Evolutionary conservation across 129 eudicot species (phyloP).

Genomic region (Flaveria trinervia): DNA sequence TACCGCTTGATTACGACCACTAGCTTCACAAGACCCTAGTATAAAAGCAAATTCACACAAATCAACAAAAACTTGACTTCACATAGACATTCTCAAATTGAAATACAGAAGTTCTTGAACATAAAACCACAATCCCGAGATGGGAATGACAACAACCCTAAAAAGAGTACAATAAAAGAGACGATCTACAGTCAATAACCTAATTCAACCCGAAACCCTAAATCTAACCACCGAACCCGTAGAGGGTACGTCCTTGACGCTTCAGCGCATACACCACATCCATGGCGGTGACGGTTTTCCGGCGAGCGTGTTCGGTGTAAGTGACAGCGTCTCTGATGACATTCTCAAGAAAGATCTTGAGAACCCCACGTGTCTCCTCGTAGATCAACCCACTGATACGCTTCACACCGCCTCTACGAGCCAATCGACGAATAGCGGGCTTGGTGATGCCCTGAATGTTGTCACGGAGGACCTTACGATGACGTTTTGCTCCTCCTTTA

Average conservation of each 20-base stretch:
- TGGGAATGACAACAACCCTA: not conserved
- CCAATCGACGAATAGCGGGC: conserved; percentile 55
- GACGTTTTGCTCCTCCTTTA: conserved; percentile 65
- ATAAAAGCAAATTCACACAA: not conserved
- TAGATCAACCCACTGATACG: conserved; percentile 58
- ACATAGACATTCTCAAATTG: not conserved
- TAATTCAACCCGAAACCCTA: not conserved
- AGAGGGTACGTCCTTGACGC: conserved; percentile 60
- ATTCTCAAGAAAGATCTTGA: conserved; percentile 56
- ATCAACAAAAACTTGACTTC: not conserved
- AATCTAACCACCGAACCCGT: conserved; percentile 57
- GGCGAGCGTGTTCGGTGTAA: conserved; percentile 62
- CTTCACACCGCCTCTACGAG: conserved; percentile 57
- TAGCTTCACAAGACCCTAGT: not conserved
- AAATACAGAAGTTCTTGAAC: conserved; percentile 4
- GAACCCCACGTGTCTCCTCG: conserved; percentile 59
- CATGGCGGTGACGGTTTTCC: conserved; percentile 65
- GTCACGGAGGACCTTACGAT: conserved; percentile 55
- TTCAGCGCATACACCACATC: conserved; percentile 61
- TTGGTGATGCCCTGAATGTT: conserved; percentile 66
- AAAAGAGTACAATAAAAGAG: not conserved
- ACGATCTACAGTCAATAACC: not conserved
- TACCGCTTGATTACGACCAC: not conserved
- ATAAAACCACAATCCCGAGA: conserved; percentile 20
- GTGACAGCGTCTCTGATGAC: conserved; percentile 58